Evolutionary conservation across 2,329 filamentous ascomycete genomes (phyloP), one percentile per base, ranked within the genome.

Genomic region (Alternaria arbusti): DNA sequence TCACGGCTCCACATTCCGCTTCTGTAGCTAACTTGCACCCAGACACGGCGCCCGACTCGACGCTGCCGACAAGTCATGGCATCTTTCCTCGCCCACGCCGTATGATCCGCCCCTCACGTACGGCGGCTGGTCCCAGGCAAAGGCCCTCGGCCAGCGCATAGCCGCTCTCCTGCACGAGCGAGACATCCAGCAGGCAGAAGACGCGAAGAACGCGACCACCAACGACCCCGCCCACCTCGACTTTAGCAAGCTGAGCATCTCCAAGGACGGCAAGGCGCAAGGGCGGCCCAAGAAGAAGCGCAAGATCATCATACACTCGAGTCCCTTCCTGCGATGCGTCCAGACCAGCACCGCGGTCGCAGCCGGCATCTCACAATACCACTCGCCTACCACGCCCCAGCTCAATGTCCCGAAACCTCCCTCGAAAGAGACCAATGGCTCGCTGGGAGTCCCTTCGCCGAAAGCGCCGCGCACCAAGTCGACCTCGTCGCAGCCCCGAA

Each of bases 51-150:
- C 94, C 73, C 91, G 96, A 70, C 90, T 99, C 61, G 96, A 99
- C 80, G 93, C 93, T 59, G 94, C 94, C 66, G 94, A 99, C 85
- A 94, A 94, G 78, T 89, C 93, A 79, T 99, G 96, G 96, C 93
- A 97, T 80, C 86, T 97, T 58, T 91, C 92, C 28, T 97, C 96
- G 6, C 92, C 94, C 1, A 94, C 93, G 6, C 96, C 96, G 2
- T 99, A 98, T 84, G 95, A 99, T 70, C 93, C 96, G 69, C 96
- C 96, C 54, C 86, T 99, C 61, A 97, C 94, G 3, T 98, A 97
- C 77, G 92, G 93, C 70, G 96, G 96, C 68, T 97, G 96, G 91
- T 88, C 90, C 13, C 96, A 98, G 80, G 90, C 92, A 57, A 90
- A 91, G 71, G 88, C 90, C 6, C 87, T 97, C 23, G 96, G 96